A percentile compares a stretch with the other conserved stretches of the same genome.
phyloP scores from a whole-genome alignment of 805 yeast genomes.

The Candida ovalis region DNA sequence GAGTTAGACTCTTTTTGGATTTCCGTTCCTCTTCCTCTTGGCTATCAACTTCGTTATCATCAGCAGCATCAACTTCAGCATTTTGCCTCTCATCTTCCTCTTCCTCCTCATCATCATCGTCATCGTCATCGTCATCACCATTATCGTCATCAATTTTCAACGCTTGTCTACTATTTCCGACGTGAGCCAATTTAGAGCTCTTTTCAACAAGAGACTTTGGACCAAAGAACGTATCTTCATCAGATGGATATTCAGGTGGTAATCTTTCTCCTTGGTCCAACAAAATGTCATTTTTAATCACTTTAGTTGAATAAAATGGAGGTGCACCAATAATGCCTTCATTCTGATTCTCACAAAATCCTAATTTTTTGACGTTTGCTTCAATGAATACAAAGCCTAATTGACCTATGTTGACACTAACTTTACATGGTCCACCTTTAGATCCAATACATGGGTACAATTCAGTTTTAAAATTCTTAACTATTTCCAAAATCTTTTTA shows the following conservation, averaged over 20 bases:
- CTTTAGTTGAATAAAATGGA: slow-evolving; percentile 30
- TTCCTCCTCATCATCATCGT: slow-evolving; percentile 1
- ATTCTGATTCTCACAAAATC: slow-evolving; percentile 48
- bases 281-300: slow-evolving; percentile 42
- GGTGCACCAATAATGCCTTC: slow-evolving; percentile 39
- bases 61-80: background rate
- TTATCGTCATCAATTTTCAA: background rate
- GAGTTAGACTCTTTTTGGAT: slow-evolving; percentile 9
- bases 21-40: background rate
- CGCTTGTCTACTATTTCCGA: background rate
- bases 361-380: slow-evolving; percentile 65
- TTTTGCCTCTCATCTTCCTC: background rate
- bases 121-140: background rate
- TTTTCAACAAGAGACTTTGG: slow-evolving; percentile 23
- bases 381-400: slow-evolving; percentile 86
- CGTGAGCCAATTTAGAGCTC: background rate
- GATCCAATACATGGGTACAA: slow-evolving; percentile 55
- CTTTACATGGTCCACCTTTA: slow-evolving; percentile 43
- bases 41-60: background rate
- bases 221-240: slow-evolving; percentile 62
- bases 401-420: slow-evolving; percentile 74
- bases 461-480: slow-evolving; percentile 46
- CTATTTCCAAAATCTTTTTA: slow-evolving; percentile 46
- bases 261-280: slow-evolving; percentile 69
- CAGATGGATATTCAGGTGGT: slow-evolving; percentile 67